A percentile compares a stretch with the other conserved stretches of the same genome.
Conservation (phyloP, 805 yeast species). For the Allodekkera sacchari region DNA sequence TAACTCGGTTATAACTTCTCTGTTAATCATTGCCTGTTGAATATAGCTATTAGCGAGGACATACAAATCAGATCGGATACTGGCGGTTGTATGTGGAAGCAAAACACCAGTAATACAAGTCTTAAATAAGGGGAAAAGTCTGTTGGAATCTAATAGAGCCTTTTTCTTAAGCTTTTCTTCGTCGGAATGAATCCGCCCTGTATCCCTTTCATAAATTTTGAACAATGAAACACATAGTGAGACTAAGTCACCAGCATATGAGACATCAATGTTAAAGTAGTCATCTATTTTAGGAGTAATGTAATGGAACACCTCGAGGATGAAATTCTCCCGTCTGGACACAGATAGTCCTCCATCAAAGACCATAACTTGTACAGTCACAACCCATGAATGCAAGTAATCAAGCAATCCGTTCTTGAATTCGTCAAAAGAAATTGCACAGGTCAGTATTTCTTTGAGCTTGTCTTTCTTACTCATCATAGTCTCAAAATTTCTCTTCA, state of each 20-base stretch:
- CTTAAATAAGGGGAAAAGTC: conserved; percentile 62
- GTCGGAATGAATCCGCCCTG: conserved; percentile 14
- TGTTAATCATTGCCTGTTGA: conserved; percentile 36
- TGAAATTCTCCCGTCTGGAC: conserved; percentile 46
- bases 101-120: conserved; percentile 68
- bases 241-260: conserved; percentile 67
- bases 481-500: conserved; percentile 8
- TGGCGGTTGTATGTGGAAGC: conserved; percentile 58
- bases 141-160: conserved; percentile 32
- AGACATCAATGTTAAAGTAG: conserved; percentile 57
- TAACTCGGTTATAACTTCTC: conserved; percentile 36
- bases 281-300: conserved; percentile 71
- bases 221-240: conserved; percentile 67
- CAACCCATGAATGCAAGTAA: conserved; percentile 77
- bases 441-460: conserved; percentile 32
- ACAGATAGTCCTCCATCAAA: conserved; percentile 47
- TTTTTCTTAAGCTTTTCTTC: conserved; percentile 22
- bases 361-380: conserved; percentile 64
- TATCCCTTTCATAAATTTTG: conserved; percentile 42
- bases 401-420: conserved; percentile 47
- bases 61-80: conserved; percentile 72
- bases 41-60: conserved; percentile 62
- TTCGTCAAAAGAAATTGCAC: conserved; percentile 36
- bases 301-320: conserved; percentile 67
- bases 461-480: conserved; percentile 17